These are phyloP conservation scores for Didymella arachidicola DNA, from an alignment of 2,329 filamentous ascomycete genomes.

Conservation along the genomic window DNA sequence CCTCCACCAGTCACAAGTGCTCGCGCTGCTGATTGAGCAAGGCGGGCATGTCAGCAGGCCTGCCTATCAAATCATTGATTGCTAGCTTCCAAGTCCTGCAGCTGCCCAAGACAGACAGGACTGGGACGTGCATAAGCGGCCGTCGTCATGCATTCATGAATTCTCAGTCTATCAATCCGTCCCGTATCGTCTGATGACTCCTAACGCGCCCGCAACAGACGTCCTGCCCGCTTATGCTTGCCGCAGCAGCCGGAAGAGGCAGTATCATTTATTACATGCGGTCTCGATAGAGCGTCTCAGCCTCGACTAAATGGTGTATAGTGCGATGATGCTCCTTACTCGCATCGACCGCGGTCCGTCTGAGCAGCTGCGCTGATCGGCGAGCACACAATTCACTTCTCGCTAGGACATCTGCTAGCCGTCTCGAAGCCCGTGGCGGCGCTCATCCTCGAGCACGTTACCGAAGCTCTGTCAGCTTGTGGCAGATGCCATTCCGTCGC, in stretches of 20 bases:
- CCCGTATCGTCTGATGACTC: slow-evolving; percentile 23
- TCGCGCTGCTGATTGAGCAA: slow-evolving; percentile 45
- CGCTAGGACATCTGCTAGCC: slow-evolving; percentile 26
- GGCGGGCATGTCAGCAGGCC: slow-evolving; percentile 42
- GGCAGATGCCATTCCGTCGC: slow-evolving; percentile 32
- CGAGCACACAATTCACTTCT: slow-evolving; percentile 34
- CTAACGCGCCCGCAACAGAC: slow-evolving; percentile 12
- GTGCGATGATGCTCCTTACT: slow-evolving; percentile 12
- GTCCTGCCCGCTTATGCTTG: slow-evolving; percentile 38
- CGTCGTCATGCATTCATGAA: slow-evolving; percentile 46
- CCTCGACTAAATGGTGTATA: slow-evolving; percentile 13
- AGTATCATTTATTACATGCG: slow-evolving; percentile 38
- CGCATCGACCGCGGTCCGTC: slow-evolving; percentile 33
- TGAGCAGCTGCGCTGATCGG: slow-evolving; percentile 34
- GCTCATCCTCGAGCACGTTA: slow-evolving; percentile 13
- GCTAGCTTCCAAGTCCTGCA: slow-evolving; percentile 30
- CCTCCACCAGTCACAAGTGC: slow-evolving; percentile 37
- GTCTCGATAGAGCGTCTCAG: slow-evolving; percentile 28
- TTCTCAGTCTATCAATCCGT: slow-evolving; percentile 21
- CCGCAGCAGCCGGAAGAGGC: slow-evolving; percentile 48
- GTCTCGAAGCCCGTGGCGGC: slow-evolving; percentile 10
- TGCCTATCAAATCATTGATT: slow-evolving; percentile 43
- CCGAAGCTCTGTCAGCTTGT: slow-evolving; percentile 14
- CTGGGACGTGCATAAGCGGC: slow-evolving; percentile 47
- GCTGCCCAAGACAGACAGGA: slow-evolving; percentile 29